phyloP scores from a whole-genome alignment of 164 flowering plant species.

The Magnolia changhungtana region DNA sequence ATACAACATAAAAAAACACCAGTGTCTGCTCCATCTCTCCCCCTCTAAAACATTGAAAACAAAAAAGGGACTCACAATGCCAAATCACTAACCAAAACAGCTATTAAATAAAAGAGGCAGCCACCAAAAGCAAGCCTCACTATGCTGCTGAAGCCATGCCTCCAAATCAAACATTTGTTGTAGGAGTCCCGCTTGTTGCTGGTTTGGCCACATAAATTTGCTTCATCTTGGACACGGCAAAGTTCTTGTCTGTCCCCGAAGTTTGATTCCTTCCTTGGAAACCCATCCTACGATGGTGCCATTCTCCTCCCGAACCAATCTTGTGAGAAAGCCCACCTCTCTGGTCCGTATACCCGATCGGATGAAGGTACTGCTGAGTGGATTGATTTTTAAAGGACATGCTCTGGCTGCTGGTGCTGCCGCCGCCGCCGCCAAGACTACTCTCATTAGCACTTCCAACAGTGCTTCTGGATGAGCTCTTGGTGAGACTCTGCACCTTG shows the following conservation, averaged over 20 bases:
- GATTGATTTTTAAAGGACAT: constrained; percentile 26
- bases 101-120: background rate
- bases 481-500: constrained; percentile 21
- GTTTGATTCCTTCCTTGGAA: constrained; percentile 65
- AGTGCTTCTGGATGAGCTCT: constrained; percentile 30
- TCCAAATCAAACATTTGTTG: constrained; percentile 11
- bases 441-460: constrained; percentile 27
- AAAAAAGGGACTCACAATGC: constrained; percentile 1
- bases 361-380: constrained; percentile 36
- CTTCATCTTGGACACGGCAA: constrained; percentile 52
- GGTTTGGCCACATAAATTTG: constrained; percentile 93
- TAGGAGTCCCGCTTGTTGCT: constrained; percentile 27
- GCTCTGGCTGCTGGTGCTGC: constrained; percentile 23
- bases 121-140: background rate
- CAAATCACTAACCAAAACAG: constrained; percentile 4
- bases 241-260: constrained; percentile 45
- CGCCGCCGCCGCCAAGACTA: constrained; percentile 8
- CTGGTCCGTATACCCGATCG: constrained; percentile 48
- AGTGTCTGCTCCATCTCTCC: background rate
- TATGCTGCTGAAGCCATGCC: background rate
- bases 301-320: constrained; percentile 45
- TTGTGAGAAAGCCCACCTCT: constrained; percentile 50
- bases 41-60: background rate
- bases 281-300: constrained; percentile 57
- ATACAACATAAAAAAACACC: background rate